Base-by-base conservation (phyloP, 2,329 filamentous ascomycete genomes). In the Pyrenochaeta sp. region DNA sequence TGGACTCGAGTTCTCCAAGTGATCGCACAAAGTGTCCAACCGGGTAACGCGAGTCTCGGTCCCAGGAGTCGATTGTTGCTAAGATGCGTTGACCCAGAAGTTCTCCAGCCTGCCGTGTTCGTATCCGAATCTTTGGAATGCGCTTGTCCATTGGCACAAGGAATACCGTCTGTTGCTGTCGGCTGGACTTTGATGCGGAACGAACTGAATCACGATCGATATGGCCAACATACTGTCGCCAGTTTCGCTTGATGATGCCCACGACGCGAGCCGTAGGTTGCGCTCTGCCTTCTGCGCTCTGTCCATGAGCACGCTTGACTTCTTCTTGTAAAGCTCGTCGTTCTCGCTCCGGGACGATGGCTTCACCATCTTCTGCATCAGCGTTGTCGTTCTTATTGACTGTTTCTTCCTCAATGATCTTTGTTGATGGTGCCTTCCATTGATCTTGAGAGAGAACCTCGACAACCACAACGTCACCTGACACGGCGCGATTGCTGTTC, bases 141-240 rank as follows among this genome's bases (percentile, higher is more conserved):
- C 90, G 88, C 78, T 96, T 97, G 73, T 99, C 93, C 93, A 99
- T 97, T 3, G 94, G 92, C 35, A 97, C 85, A 13, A 99, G 80
- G 72, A 99, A 99, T 10, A 99, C 91, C 11, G 84, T 95, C 67
- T 96, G 91, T 67, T 95, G 90, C 61, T 88, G 88, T 45, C 91
- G 83, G 20, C 90, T 90, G 58, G 91, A 87, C 48, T 85, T 87
- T 2, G 83, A 82, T 3, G 85, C 82, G 39, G 86, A 83, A 61
- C 86, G 87, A 35, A 91, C 87, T 2, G 92, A 95, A 8, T 88
- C 89, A 36, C 87, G 86, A 67, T 99, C 94, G 43, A 99, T 87
- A 66, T 96, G 92, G 2, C 94, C 94, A 50, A 99, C 94, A 60
- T 96, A 97, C 72, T 97, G 95, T 48, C 94, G 83, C 94, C 94